These are phyloP conservation scores for Aureobasidium mangrovei DNA, from an alignment of 2,329 filamentous ascomycete species.

Conservation along the genomic window DNA sequence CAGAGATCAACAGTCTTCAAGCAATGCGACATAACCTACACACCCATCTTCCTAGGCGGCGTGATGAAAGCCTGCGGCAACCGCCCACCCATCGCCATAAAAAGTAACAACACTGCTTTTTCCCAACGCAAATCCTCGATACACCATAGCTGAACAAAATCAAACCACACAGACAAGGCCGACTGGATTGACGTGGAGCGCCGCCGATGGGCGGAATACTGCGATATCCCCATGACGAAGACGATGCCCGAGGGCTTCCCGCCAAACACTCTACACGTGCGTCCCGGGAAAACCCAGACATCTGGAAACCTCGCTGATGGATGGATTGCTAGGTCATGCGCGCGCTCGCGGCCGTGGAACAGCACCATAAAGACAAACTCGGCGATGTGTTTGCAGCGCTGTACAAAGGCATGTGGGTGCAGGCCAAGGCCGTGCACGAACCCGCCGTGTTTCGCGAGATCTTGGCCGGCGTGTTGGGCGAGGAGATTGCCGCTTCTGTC, in stretches of 20 bases:
- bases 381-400: constrained; percentile 36
- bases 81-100: constrained; percentile 46
- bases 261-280: constrained; percentile 38
- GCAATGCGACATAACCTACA: constrained; percentile 45
- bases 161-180: constrained; percentile 43
- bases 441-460: constrained; percentile 37
- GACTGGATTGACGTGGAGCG: constrained; percentile 49
- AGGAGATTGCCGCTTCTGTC: constrained; percentile 34
- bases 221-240: constrained; percentile 45
- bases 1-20: constrained; percentile 50
- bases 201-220: constrained; percentile 43
- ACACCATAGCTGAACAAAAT: neutral
- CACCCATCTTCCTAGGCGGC: constrained; percentile 52
- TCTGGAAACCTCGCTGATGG: neutral
- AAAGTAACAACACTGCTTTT: constrained; percentile 35
- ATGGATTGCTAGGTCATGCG: constrained; percentile 24
- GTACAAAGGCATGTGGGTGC: constrained; percentile 45
- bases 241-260: constrained; percentile 44
- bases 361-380: constrained; percentile 35
- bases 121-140: neutral
- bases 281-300: neutral
- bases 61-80: constrained; percentile 51
- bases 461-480: constrained; percentile 39
- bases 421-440: constrained; percentile 38
- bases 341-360: constrained; percentile 41